Conservation (phyloP, 441 rosid species). For the Populus trichocarpa region DNA sequence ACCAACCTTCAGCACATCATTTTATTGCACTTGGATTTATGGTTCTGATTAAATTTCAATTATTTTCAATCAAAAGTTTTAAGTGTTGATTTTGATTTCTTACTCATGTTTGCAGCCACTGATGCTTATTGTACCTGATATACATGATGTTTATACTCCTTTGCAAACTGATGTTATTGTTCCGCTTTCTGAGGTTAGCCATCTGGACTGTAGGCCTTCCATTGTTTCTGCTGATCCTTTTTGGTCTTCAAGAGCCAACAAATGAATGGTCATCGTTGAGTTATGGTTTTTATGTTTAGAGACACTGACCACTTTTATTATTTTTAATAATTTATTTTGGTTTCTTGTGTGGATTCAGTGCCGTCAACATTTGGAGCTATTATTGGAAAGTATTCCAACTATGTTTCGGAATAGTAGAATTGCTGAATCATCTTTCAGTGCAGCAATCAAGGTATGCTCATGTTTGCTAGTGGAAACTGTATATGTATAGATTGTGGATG, state of each 20-base stretch:
- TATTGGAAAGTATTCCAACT: conserved; percentile 86
- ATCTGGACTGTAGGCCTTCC: neutral
- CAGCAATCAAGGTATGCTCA: conserved; percentile 72
- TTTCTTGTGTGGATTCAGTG: conserved; percentile 50
- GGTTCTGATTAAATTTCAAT: neutral
- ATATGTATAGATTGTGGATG: neutral
- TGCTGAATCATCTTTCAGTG: conserved; percentile 93
- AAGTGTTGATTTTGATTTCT: conserved; percentile 11
- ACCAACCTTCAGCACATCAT: neutral
- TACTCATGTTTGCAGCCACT: conserved; percentile 50
- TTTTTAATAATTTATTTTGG: conserved; percentile 1
- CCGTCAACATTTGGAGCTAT: conserved; percentile 76
- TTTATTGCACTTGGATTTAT: conserved; percentile 1
- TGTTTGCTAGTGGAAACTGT: neutral
- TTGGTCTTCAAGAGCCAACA: neutral
- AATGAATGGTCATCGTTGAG: neutral
- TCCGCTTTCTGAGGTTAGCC: conserved; percentile 72
- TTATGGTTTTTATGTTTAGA: neutral
- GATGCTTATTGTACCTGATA: conserved; percentile 78
- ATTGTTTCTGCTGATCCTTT: neutral
- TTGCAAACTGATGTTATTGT: conserved; percentile 67
- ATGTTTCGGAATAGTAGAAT: conserved; percentile 76
- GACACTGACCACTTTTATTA: neutral
- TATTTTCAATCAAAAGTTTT: neutral
- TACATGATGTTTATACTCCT: conserved; percentile 82